These are phyloP conservation scores for Colletotrichum tropicicola DNA, from an alignment of 2,329 filamentous ascomycete genomes.

Conservation along the genomic window DNA sequence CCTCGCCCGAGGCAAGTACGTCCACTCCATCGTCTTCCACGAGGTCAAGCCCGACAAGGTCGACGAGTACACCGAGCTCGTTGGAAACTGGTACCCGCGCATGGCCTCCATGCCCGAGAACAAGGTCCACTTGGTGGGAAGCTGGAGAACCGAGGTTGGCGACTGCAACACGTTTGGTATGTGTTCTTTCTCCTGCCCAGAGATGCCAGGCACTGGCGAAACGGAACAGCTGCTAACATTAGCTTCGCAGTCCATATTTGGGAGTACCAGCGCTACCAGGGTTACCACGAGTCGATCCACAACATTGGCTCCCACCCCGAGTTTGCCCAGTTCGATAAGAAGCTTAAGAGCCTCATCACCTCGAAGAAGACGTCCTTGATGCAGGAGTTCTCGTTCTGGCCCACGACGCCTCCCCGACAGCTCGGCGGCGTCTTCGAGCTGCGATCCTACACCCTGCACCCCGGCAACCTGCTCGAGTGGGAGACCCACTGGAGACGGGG, in stretches of 20 bases:
- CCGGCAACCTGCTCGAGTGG: conserved; percentile 96
- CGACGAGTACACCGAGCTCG: conserved; percentile 90
- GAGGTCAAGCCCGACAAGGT: conserved; percentile 95
- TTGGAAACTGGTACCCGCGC: conserved; percentile 90
- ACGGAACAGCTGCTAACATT: conserved; percentile 16
- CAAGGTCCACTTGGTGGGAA: conserved; percentile 95
- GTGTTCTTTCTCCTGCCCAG: conserved; percentile 37
- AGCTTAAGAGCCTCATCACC: conserved; percentile 86
- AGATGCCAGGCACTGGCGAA: conserved; percentile 3
- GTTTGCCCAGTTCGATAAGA: conserved; percentile 82
- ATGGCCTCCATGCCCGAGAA: conserved; percentile 88
- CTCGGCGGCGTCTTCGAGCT: conserved; percentile 95
- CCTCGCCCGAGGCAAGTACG: conserved; percentile 94
- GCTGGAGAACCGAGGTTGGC: conserved; percentile 97
- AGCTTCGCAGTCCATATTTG: conserved; percentile 88
- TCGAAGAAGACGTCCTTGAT: conserved; percentile 91
- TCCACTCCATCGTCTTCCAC: conserved; percentile 97
- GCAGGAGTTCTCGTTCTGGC: conserved; percentile 99
- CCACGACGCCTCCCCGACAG: conserved; percentile 87
- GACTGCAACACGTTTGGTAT: conserved; percentile 96
- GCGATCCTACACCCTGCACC: conserved; percentile 94
- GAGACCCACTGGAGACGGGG: conserved; percentile 98
- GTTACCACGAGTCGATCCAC: conserved; percentile 92
- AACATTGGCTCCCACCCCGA: conserved; percentile 84
- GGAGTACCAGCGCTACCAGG: conserved; percentile 98